Conservation (phyloP, 1,284 basidiomycete genomes). For the Microbotryomycetes sp. region DNA sequence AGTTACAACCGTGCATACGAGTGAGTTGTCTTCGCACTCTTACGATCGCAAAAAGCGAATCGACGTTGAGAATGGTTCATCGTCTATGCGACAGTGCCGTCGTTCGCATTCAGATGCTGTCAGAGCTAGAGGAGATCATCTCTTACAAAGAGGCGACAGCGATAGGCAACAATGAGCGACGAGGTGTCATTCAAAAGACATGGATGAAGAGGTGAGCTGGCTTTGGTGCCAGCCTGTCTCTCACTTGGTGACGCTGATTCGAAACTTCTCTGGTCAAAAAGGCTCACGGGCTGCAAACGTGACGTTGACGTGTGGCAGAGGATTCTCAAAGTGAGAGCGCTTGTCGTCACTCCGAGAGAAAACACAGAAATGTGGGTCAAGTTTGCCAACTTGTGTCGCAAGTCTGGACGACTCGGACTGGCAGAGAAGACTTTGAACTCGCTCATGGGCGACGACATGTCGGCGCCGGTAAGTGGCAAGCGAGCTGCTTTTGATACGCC, state of each 20-base stretch:
- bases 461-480: slow-evolving; percentile 22
- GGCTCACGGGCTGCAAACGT: slow-evolving; percentile 90
- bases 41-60: neutral
- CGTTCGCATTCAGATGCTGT: slow-evolving; percentile 97
- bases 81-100: slow-evolving; percentile 59
- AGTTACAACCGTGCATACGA: slow-evolving; percentile 95
- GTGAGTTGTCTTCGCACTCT: slow-evolving; percentile 49
- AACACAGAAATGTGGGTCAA: slow-evolving; percentile 98
- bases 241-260: neutral
- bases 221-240: neutral
- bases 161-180: slow-evolving; percentile 87
- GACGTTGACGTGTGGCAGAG: slow-evolving; percentile 99
- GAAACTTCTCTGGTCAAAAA: slow-evolving; percentile 42
- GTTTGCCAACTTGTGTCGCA: slow-evolving; percentile 80
- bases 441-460: slow-evolving; percentile 57
- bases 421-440: slow-evolving; percentile 98
- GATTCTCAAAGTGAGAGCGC: slow-evolving; percentile 88
- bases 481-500: neutral
- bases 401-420: slow-evolving; percentile 74
- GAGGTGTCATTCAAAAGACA: slow-evolving; percentile 70
- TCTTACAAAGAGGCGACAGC: slow-evolving; percentile 73
- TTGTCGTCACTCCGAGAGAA: slow-evolving; percentile 88
- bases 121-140: slow-evolving; percentile 97
- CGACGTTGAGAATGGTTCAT: neutral
- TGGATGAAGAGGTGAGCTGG: slow-evolving; percentile 85